Conservation (phyloP, 306 rosid genomes). For the Hippophae gyantsensis region DNA sequence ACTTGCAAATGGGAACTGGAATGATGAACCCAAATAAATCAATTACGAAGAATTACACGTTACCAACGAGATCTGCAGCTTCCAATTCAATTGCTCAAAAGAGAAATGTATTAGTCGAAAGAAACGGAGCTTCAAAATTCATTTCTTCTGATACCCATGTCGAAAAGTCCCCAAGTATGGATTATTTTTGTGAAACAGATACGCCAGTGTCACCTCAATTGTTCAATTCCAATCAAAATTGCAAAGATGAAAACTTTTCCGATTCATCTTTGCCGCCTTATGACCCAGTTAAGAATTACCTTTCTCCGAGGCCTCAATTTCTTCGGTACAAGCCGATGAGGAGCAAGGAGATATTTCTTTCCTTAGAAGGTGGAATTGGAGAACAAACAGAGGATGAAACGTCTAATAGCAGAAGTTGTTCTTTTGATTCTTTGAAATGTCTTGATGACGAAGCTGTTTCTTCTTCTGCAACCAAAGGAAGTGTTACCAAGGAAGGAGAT, state of each 20-base stretch:
- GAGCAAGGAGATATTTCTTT: conserved; percentile 20
- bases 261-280: conserved; percentile 19
- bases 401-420: conserved; percentile 8
- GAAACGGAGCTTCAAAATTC: conserved; percentile 19
- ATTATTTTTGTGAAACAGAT: not conserved
- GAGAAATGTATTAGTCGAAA: conserved; percentile 26
- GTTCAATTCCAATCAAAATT: conserved; percentile 2
- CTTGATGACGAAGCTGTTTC: conserved; percentile 16
- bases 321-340: conserved; percentile 35
- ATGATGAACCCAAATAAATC: not conserved
- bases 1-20: not conserved
- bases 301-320: conserved; percentile 40
- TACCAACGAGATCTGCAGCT: conserved; percentile 26
- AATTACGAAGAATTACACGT: conserved; percentile 25
- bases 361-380: conserved; percentile 12
- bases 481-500: not conserved
- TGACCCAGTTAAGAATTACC: conserved; percentile 34
- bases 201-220: conserved; percentile 1
- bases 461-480: conserved; percentile 12
- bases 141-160: conserved; percentile 2
- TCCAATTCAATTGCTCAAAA: conserved; percentile 15
- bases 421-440: conserved; percentile 14
- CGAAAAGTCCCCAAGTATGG: conserved; percentile 10
- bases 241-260: conserved; percentile 1
- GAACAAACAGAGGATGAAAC: conserved; percentile 7